Conservation (phyloP, 805 yeast genomes). For the Barnettozyma siamensis region DNA sequence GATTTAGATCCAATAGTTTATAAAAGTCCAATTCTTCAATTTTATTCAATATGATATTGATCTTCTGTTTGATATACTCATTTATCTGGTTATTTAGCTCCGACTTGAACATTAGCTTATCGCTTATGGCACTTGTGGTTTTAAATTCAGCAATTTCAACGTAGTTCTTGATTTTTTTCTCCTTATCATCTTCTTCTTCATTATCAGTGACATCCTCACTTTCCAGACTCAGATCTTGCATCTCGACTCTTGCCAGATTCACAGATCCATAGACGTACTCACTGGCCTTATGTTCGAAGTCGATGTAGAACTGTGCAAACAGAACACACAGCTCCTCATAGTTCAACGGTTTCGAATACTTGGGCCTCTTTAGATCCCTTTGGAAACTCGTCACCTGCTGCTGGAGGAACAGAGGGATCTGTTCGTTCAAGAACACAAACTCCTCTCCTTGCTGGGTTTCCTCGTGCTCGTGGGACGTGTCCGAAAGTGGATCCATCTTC, state of each 20-base stretch:
- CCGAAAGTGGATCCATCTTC: neutral
- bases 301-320: slow-evolving; percentile 20
- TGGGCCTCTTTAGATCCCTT: slow-evolving; percentile 19
- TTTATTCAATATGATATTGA: slow-evolving; percentile 8
- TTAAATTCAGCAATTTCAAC: slow-evolving; percentile 17
- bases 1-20: slow-evolving; percentile 11
- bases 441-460: neutral
- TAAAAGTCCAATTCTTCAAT: slow-evolving; percentile 15
- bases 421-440: neutral
- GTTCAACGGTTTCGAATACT: slow-evolving; percentile 18
- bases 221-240: slow-evolving; percentile 3
- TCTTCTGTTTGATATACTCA: slow-evolving; percentile 14
- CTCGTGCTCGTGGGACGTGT: neutral
- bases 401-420: slow-evolving; percentile 12
- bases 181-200: neutral
- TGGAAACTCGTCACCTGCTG: slow-evolving; percentile 12
- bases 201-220: slow-evolving; percentile 1
- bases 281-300: slow-evolving; percentile 10
- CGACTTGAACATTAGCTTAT: slow-evolving; percentile 16
- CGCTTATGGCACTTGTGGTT: slow-evolving; percentile 10
- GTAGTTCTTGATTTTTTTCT: slow-evolving; percentile 5
- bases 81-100: slow-evolving; percentile 13
- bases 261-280: slow-evolving; percentile 16
- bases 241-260: slow-evolving; percentile 2
- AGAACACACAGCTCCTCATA: slow-evolving; percentile 13